Evolutionary conservation across 306 rosid genomes (phyloP).

Genomic region (Senna siamea): DNA sequence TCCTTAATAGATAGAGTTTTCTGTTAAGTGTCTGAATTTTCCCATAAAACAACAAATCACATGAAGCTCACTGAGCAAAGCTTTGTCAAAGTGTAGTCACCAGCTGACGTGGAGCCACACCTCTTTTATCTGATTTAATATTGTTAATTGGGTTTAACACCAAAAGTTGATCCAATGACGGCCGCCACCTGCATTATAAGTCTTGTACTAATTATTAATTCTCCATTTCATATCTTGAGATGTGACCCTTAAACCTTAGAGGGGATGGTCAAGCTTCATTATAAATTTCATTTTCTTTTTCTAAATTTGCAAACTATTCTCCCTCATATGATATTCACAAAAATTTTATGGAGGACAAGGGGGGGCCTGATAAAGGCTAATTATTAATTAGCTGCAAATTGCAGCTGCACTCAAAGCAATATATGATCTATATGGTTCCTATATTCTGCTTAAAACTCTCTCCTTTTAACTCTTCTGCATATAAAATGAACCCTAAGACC

Average conservation of each 20-base stretch:
- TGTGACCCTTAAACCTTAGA: conserved; percentile 50
- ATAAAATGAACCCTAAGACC: not conserved
- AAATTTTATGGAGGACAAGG: conserved; percentile 33
- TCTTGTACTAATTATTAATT: not conserved
- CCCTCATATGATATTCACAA: conserved; percentile 23
- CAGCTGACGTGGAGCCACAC: conserved; percentile 21
- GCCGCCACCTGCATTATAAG: conserved; percentile 41
- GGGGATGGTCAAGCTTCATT: no score
- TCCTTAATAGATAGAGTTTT: no score
- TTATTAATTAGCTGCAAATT: no score
- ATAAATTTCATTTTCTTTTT: no score
- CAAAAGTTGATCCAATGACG: conserved; percentile 13
- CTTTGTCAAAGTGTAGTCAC: not conserved
- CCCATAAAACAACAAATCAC: conserved; percentile 6
- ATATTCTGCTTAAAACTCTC: not conserved
- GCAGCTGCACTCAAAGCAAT: no score
- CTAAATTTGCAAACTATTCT: conserved; percentile 16
- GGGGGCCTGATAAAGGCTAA: conserved; percentile 9
- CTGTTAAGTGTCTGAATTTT: not conserved
- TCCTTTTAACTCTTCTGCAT: not conserved
- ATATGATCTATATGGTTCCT: not conserved
- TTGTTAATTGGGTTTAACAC: not conserved
- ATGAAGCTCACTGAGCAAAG: conserved; percentile 25
- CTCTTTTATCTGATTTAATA: not conserved
- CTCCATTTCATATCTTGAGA: conserved; percentile 17